Evolutionary conservation across 768 basidiomycete species (phyloP).

Genomic region (Porpolomopsis calyptriformis): DNA sequence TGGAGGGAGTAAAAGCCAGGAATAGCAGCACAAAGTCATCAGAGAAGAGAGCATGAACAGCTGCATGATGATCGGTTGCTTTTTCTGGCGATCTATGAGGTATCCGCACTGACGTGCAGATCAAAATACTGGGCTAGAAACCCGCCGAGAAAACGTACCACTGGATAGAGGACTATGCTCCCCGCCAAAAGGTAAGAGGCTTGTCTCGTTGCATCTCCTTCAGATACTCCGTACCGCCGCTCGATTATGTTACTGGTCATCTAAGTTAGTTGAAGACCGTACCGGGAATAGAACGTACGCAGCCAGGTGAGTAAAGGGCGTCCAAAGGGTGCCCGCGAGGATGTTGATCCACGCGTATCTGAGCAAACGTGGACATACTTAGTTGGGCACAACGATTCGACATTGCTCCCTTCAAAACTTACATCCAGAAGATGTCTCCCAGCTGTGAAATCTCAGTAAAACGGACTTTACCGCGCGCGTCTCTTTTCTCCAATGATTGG

Average conservation of each 20-base stretch:
- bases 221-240: conserved; percentile 49
- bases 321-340: conserved; percentile 67
- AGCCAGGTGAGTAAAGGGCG: conserved; percentile 67
- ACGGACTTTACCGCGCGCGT: conserved; percentile 54
- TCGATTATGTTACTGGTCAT: conserved; percentile 60
- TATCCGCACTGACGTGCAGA: conserved; percentile 43
- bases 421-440: conserved; percentile 75
- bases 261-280: conserved; percentile 4
- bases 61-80: conserved; percentile 45
- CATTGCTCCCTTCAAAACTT: conserved; percentile 16
- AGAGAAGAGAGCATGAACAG: conserved; percentile 51
- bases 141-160: conserved; percentile 31
- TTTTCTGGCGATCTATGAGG: conserved; percentile 48
- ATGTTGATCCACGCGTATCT: conserved; percentile 42
- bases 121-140: not conserved
- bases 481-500: conserved; percentile 52
- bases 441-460: conserved; percentile 50
- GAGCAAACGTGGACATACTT: conserved; percentile 28
- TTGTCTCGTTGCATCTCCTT: conserved; percentile 47
- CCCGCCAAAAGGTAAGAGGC: conserved; percentile 70
- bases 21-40: conserved; percentile 50
- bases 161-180: conserved; percentile 60
- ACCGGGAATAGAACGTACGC: conserved; percentile 35
- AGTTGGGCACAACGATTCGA: not conserved
- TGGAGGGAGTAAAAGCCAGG: conserved; percentile 58